Percentiles rank a stretch among this genome's conserved stretches.
These are phyloP conservation scores for Nymphaea colorata DNA, from an alignment of 164 flowering plant species.

Conservation along the genomic window DNA sequence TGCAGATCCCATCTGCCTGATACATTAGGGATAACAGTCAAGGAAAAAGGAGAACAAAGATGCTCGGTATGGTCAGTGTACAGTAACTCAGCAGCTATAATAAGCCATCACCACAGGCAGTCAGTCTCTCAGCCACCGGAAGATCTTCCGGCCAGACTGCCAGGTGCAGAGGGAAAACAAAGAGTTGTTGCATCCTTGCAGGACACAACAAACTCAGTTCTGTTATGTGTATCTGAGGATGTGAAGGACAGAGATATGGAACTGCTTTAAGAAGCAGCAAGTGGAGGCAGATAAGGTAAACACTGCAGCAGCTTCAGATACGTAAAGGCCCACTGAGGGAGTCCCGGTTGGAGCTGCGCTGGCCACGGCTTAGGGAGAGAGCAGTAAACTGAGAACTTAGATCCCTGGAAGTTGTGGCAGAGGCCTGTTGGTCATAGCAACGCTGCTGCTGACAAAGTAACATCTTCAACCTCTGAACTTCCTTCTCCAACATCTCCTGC, in stretches of 20 bases:
- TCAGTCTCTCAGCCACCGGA: neutral
- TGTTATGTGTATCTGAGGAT: too few species aligned
- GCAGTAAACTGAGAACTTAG: conserved; percentile 70
- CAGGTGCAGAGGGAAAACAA: neutral
- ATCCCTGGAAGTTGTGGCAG: conserved; percentile 55
- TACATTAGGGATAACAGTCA: too few species aligned
- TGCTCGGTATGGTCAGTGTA: neutral
- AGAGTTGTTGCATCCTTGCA: neutral
- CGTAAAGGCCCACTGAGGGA: conserved; percentile 38
- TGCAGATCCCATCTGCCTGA: too few species aligned
- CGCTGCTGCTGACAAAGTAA: conserved; percentile 38
- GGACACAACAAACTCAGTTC: neutral
- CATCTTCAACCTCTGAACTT: conserved; percentile 55
- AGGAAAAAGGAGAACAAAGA: neutral
- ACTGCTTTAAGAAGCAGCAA: neutral
- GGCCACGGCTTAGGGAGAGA: conserved; percentile 58
- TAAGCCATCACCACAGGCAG: conserved; percentile 1
- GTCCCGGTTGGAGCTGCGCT: conserved; percentile 37
- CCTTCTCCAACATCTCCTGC: conserved; percentile 90
- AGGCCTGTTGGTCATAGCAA: conserved; percentile 24
- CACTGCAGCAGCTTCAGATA: conserved; percentile 17
- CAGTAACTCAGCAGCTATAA: neutral
- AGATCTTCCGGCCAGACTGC: neutral
- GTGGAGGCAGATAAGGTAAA: neutral
- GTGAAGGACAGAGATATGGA: neutral